Percentiles rank a stretch among this genome's conserved stretches.
These are phyloP conservation scores for Aspergillus panamensis DNA, from an alignment of 495 filamentous ascomycete genomes.

Conservation along the genomic window DNA sequence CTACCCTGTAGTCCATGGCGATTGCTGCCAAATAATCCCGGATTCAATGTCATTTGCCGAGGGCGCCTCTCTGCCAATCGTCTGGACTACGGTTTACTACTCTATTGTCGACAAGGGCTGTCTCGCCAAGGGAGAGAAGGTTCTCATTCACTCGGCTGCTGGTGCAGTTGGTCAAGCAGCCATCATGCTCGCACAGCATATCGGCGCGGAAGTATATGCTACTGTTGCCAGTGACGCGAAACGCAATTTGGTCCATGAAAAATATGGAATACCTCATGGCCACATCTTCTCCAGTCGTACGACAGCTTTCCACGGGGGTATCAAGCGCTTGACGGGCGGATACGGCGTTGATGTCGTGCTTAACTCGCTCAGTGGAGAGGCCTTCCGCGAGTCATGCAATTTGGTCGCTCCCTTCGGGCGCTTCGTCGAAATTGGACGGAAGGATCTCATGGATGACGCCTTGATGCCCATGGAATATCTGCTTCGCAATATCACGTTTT, in stretches of 20 bases:
- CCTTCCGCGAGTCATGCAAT: slow-evolving; percentile 40
- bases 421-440: slow-evolving; percentile 52
- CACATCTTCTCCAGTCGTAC: slow-evolving; percentile 56
- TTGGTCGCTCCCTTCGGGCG: slow-evolving; percentile 46
- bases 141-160: slow-evolving; percentile 58
- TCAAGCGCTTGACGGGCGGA: slow-evolving; percentile 42
- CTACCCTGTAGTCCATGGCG: slow-evolving; percentile 22
- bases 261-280: slow-evolving; percentile 49
- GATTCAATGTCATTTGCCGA: slow-evolving; percentile 8
- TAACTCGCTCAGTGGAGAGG: slow-evolving; percentile 46
- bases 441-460: slow-evolving; percentile 30
- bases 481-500: slow-evolving; percentile 22
- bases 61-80: slow-evolving; percentile 15
- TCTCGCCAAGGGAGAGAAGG: slow-evolving; percentile 45
- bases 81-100: slow-evolving; percentile 9
- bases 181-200: slow-evolving; percentile 51
- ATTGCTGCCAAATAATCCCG: slow-evolving; percentile 41
- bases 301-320: slow-evolving; percentile 35
- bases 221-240: slow-evolving; percentile 55
- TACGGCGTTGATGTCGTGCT: slow-evolving; percentile 55
- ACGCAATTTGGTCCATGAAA: slow-evolving; percentile 46
- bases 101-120: slow-evolving; percentile 33
- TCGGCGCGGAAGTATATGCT: slow-evolving; percentile 56
- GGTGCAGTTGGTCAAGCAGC: slow-evolving; percentile 60
- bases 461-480: slow-evolving; percentile 27